Percentiles rank a stretch among this genome's conserved stretches.
Conservation (phyloP, 352 stramenopile genomes). For the Pythium dissimile region DNA sequence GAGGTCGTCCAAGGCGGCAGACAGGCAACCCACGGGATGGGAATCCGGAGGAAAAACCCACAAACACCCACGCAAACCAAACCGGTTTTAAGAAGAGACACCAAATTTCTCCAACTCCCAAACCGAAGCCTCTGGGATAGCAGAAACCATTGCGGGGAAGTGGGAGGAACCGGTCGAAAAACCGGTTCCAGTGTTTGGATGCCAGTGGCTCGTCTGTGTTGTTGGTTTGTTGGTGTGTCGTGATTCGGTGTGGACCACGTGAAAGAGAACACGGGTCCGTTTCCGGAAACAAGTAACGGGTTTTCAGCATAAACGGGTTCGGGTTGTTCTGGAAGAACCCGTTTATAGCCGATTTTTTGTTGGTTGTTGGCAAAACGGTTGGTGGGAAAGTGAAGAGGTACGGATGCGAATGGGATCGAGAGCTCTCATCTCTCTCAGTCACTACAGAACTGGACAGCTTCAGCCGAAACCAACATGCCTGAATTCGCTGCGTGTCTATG, state of each 20-base stretch:
- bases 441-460: conserved; percentile 6
- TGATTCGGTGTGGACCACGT: conserved; percentile 3
- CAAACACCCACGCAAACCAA: no score
- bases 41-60: neutral
- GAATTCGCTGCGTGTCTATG: no score
- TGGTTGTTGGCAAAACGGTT: no score
- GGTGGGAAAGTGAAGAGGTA: neutral
- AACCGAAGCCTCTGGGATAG: neutral
- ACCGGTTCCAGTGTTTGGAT: neutral
- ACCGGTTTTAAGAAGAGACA: conserved; percentile 2
- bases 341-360: no score
- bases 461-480: no score
- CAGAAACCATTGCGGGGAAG: no score
- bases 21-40: conserved; percentile 14
- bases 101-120: neutral
- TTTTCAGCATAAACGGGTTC: no score
- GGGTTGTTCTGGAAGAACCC: no score
- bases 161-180: conserved; percentile 5
- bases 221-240: neutral
- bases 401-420: no score
- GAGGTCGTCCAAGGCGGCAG: neutral
- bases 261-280: conserved; percentile 2
- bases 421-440: neutral
- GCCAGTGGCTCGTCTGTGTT: neutral
- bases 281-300: neutral